These are phyloP conservation scores for Lagenaria siceraria DNA, from an alignment of 306 rosid genomes.

Conservation along the genomic window DNA sequence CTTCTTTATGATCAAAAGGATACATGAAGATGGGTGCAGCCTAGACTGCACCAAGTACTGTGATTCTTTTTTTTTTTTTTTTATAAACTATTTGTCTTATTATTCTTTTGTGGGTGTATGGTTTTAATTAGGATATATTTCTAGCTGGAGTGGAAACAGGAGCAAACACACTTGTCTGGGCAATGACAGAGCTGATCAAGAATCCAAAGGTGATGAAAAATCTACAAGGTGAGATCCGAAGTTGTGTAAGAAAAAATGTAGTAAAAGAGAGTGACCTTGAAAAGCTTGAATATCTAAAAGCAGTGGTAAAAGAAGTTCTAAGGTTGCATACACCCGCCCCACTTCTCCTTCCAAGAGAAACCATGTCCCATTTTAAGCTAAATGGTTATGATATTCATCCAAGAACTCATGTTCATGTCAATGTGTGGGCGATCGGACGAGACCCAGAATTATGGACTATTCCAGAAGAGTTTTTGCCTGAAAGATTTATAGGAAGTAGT, in stretches of 20 bases:
- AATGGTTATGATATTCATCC: slow-evolving; percentile 15
- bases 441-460: slow-evolving; percentile 22
- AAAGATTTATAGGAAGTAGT: slow-evolving; percentile 17
- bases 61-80: background rate
- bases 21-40: too few species aligned
- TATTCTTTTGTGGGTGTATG: background rate
- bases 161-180: slow-evolving; percentile 20
- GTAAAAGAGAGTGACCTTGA: background rate
- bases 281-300: slow-evolving; percentile 19
- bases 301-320: background rate
- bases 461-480: slow-evolving; percentile 23
- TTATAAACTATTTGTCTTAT: background rate
- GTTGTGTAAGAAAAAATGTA: background rate
- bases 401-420: slow-evolving; percentile 13
- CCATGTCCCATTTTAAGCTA: background rate
- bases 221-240: slow-evolving; percentile 28
- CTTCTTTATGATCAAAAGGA: too few species aligned
- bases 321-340: background rate
- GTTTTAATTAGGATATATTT: slow-evolving; percentile 33
- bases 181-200: slow-evolving; percentile 16
- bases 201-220: slow-evolving; percentile 23
- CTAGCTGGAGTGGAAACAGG: slow-evolving; percentile 10
- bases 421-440: slow-evolving; percentile 28
- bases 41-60: too few species aligned
- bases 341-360: background rate